phyloP scores from a whole-genome alignment of 176 grass and related monocot species.

The Aechmea fasciata region DNA sequence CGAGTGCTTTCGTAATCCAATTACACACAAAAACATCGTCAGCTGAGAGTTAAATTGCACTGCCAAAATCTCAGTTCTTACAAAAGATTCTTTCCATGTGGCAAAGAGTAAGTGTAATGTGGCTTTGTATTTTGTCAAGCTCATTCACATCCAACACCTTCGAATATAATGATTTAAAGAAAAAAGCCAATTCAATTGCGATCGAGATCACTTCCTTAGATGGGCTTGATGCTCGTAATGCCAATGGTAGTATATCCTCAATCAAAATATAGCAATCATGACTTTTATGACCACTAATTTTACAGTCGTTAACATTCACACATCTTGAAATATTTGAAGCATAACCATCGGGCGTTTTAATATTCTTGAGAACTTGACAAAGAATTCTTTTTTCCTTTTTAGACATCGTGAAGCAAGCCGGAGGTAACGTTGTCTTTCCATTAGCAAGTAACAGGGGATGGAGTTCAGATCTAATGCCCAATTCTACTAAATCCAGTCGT shows the following conservation, averaged over 20 bases:
- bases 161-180: too few species aligned
- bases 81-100: too few species aligned
- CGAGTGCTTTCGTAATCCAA: too few species aligned
- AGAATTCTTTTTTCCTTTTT: conserved; percentile 3
- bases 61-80: too few species aligned
- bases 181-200: too few species aligned
- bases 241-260: conserved; percentile 4
- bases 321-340: not conserved
- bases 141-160: too few species aligned
- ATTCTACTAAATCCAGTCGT: conserved; percentile 12
- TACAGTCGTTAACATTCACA: not conserved
- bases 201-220: too few species aligned
- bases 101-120: too few species aligned
- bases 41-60: too few species aligned
- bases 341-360: conserved; percentile 14
- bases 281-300: conserved; percentile 9
- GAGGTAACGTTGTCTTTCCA: not conserved
- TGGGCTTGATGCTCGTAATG: not conserved
- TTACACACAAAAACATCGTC: too few species aligned
- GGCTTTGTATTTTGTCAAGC: too few species aligned
- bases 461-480: not conserved
- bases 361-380: not conserved
- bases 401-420: not conserved
- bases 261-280: conserved; percentile 25
- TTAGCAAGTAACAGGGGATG: not conserved